Evolutionary conservation across 2,329 filamentous ascomycete genomes (phyloP), one percentile per base, ranked within the genome.

Genomic region (Calonectria pseudoturangicola): DNA sequence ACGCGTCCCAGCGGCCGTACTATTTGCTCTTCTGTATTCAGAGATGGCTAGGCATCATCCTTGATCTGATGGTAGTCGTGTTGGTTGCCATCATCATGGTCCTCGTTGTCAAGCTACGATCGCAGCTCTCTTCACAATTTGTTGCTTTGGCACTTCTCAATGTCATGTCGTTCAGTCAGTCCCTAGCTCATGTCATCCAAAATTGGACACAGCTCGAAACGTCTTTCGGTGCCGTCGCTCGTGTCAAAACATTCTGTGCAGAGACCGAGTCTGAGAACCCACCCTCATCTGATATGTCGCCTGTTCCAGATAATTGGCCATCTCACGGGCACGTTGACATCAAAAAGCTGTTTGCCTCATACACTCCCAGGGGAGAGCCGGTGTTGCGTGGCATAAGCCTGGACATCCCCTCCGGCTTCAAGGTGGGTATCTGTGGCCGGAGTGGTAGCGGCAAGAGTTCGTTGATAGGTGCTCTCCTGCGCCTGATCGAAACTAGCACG

Each of bases 11-110:
- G 48, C 72, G 77, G n/a, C 81, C 81, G 0, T 80, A 74, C 8
- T 82, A 90, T 70, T 79, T 89, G 8, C 82, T 89, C 12, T 86
- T 83, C 69, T 84, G 85, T 25, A 86, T 89, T 16, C 88, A 89
- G 72, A 81, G 85, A 28, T 90, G 88, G 87, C 80, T 89, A 1
- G 86, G 82, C 0, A 77, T 90, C 2, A 86, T 87, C 1, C 76
- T 90, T 12, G 87, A 89, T 71, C 76, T 90, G 2, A 58, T 80
- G 4, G 86, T 88, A 0, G 85, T 87, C 0, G 85, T 77, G 1
- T 13, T 58, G 2, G 82, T 90, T 39, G 87, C 87, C 1, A 83
- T 86, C 0, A 74, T 88, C 2, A 76, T 90, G 2, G 85, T 90
- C 12, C 76, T 89, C 2, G 85, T 87, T 1, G 85, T 88, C 2